phyloP scores from a whole-genome alignment of 768 basidiomycete genomes.

The Rossbeevera mucosa region DNA sequence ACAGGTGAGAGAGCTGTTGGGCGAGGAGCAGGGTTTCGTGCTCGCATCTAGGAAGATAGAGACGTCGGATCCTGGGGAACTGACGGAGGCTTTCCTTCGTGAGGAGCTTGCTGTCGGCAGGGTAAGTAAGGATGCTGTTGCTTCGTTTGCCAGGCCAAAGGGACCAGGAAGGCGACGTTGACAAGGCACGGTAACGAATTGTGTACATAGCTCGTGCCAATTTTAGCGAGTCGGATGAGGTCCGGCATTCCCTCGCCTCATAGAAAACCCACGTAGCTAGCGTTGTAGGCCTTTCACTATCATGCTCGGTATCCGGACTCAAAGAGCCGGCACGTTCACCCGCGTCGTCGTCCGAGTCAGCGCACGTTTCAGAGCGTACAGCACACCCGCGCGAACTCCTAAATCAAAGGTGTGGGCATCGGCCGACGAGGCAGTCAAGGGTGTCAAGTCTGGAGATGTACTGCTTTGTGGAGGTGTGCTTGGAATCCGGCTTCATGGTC shows the following conservation, averaged over 20 bases:
- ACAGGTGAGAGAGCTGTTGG: slow-evolving; percentile 49
- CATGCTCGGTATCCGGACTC: slow-evolving; percentile 22
- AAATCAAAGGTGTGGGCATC: slow-evolving; percentile 73
- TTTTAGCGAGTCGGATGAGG: slow-evolving; percentile 18
- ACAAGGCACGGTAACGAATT: background rate
- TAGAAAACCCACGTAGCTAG: background rate
- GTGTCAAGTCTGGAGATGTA: slow-evolving; percentile 74
- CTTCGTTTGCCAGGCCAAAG: slow-evolving; percentile 63
- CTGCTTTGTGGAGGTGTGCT: slow-evolving; percentile 76
- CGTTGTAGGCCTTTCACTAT: slow-evolving; percentile 3
- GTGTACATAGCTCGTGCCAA: background rate
- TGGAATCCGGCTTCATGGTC: background rate
- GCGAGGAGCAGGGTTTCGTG: slow-evolving; percentile 36
- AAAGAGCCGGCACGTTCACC: slow-evolving; percentile 9
- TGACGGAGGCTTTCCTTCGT: slow-evolving; percentile 60
- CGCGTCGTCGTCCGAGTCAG: slow-evolving; percentile 18
- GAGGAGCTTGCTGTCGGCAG: slow-evolving; percentile 46
- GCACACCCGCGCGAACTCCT: slow-evolving; percentile 23
- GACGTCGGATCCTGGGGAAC: slow-evolving; percentile 73
- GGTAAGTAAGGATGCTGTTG: slow-evolving; percentile 1
- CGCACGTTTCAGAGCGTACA: slow-evolving; percentile 23
- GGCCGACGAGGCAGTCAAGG: slow-evolving; percentile 78
- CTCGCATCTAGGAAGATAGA: slow-evolving; percentile 66
- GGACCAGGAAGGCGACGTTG: slow-evolving; percentile 58
- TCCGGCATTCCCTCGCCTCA: slow-evolving; percentile 14